phyloP scores from a whole-genome alignment of 169 alveolate genomes.

The Plasmodium adleri region DNA sequence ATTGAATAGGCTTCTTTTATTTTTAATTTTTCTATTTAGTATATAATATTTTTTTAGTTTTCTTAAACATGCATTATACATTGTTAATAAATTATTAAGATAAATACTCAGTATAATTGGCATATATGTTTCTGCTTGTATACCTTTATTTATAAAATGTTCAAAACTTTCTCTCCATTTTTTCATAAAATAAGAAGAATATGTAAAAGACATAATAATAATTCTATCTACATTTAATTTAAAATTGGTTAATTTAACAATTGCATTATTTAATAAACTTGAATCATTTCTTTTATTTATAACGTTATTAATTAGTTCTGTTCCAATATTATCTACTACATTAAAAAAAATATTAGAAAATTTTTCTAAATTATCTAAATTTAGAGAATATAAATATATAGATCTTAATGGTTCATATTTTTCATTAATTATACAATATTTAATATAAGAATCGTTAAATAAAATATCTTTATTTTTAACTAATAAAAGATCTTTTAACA shows the following conservation, averaged over 20 bases:
- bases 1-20: slow-evolving; percentile 13
- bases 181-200: slow-evolving; percentile 41
- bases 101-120: slow-evolving; percentile 68
- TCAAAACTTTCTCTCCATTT: slow-evolving; percentile 70
- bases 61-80: slow-evolving; percentile 54
- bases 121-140: slow-evolving; percentile 51
- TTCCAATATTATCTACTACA: slow-evolving; percentile 27
- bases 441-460: slow-evolving; percentile 28
- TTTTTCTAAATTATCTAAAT: slow-evolving; percentile 31
- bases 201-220: slow-evolving; percentile 58
- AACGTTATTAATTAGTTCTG: slow-evolving; percentile 33
- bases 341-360: slow-evolving; percentile 51
- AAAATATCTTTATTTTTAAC: slow-evolving; percentile 43
- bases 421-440: slow-evolving; percentile 61
- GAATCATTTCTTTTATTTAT: slow-evolving; percentile 29
- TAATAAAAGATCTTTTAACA: slow-evolving; percentile 44
- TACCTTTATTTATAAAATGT: slow-evolving; percentile 58
- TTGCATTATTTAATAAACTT: slow-evolving; percentile 24
- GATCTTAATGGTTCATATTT: slow-evolving; percentile 59
- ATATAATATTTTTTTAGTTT: slow-evolving; percentile 43
- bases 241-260: slow-evolving; percentile 32
- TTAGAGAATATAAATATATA: slow-evolving; percentile 53
- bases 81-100: slow-evolving; percentile 50
- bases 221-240: slow-evolving; percentile 67
- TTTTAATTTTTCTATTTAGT: slow-evolving; percentile 23